A percentile compares a stretch with the other conserved stretches of the same genome.
These are phyloP conservation scores for Tubosaeta brunneosetosa DNA, from an alignment of 768 basidiomycete genomes.

Conservation along the genomic window DNA sequence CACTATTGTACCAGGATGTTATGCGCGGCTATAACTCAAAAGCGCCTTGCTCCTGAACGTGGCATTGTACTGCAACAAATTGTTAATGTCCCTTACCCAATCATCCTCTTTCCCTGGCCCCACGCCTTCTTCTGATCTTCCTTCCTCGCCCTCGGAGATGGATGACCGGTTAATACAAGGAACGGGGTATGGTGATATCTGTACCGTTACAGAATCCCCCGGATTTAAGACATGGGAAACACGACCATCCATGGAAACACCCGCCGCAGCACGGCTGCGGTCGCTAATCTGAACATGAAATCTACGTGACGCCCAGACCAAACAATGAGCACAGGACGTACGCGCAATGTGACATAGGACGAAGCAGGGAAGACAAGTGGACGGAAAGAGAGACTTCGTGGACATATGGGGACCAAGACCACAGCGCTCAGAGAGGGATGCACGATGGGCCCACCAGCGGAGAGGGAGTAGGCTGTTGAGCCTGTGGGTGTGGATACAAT, in stretches of 20 bases:
- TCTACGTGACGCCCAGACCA: slow-evolving; percentile 2
- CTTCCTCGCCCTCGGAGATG: slow-evolving; percentile 48
- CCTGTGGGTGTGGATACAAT: slow-evolving; percentile 96
- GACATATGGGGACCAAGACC: slow-evolving; percentile 93
- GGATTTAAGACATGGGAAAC: slow-evolving; percentile 77
- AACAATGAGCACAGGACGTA: slow-evolving; percentile 33
- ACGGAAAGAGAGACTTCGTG: slow-evolving; percentile 86
- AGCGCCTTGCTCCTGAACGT: slow-evolving; percentile 91
- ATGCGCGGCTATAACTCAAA: slow-evolving; percentile 59
- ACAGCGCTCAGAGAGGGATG: slow-evolving; percentile 88
- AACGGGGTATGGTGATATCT: slow-evolving; percentile 83
- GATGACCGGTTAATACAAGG: slow-evolving; percentile 90
- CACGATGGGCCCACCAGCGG: slow-evolving; percentile 93
- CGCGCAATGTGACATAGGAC: slow-evolving; percentile 68
- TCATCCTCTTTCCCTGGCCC: slow-evolving; percentile 83
- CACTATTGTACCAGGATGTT: slow-evolving; percentile 11
- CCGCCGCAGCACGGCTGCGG: slow-evolving; percentile 78
- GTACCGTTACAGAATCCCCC: slow-evolving; percentile 81
- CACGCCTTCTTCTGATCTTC: slow-evolving; percentile 55
- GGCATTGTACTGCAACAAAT: slow-evolving; percentile 89
- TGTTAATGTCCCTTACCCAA: slow-evolving; percentile 97
- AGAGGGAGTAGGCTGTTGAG: slow-evolving; percentile 93
- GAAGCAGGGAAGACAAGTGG: slow-evolving; percentile 87
- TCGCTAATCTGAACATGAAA: slow-evolving; percentile 63
- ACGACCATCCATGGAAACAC: slow-evolving; percentile 91